Base-by-base conservation (phyloP, 176 grass and related monocot genomes). In the Cocos nucifera region DNA sequence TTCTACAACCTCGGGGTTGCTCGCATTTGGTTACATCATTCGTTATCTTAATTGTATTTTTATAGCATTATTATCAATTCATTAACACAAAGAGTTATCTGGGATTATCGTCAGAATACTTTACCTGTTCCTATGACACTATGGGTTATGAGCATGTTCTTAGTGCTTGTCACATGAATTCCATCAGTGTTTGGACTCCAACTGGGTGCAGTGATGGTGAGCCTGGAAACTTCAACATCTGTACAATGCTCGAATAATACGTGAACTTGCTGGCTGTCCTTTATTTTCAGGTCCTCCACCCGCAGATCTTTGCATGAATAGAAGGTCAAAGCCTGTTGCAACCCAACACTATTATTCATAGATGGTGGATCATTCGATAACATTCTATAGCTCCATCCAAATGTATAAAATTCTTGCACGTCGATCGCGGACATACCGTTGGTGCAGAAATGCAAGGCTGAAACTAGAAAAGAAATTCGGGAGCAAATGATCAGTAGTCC, bases 101-200 rank as follows among this genome's bases (percentile, higher is more conserved):
- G 35, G 12, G 7, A 39, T 2, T 5, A 39, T 44, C 1, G 14
- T 0, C 17, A 28, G 4, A 51, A 32, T 35, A 15, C 49, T 50
- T 23, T 74, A 95, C 85, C 90, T 19, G 86, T 89, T 73, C 71
- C 74, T 29, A 95, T 89, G 71, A 77, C 39, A 73, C 79, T 71
- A 5, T 83, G 58, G 19, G 44, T 67, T n/a, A 95, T 84, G 39
- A 50, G 14, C 59, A 86, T 76, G 4, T 73, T 66, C 48, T 50
- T 82, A 59, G 75, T 83, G 35, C 70, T 73, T 15, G 79, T 63
- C 14, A 89, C 62, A 24, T 89, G 90, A 71, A 95, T 84, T 15
- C 90, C 90, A 44, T 95, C 90, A 0, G 90, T 89, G 74, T 89
- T 95, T 19, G 90, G 90, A 65, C 86, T 95, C 62, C 66, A 80